Conservation (phyloP, 768 basidiomycete genomes). For the Tricholoma hemisulphureum region DNA sequence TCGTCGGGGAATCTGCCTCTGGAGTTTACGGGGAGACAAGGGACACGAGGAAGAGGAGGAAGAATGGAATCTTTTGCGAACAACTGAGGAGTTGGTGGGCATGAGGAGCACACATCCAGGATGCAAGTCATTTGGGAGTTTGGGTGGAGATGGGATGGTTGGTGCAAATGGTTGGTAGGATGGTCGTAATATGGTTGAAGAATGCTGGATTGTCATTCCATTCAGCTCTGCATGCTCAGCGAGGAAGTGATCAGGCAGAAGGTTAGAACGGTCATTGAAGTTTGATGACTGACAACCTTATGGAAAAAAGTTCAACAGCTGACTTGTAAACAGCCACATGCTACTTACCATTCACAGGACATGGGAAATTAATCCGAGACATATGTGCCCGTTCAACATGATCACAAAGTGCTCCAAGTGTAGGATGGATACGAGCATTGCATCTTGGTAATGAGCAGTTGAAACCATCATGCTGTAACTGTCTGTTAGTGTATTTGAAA, state of each 20-base stretch:
- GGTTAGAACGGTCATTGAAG: constrained; percentile 1
- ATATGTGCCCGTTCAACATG: constrained; percentile 21
- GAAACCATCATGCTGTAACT: constrained; percentile 2
- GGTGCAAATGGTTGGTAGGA: constrained; percentile 21
- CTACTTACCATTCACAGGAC: constrained; percentile 18
- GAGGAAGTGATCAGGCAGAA: constrained; percentile 13
- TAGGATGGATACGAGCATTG: constrained; percentile 8
- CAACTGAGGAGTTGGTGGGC: neutral
- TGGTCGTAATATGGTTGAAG: constrained; percentile 13
- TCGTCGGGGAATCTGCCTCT: constrained; percentile 12
- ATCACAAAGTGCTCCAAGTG: constrained; percentile 10
- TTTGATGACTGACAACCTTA: constrained; percentile 13
- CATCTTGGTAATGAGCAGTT: constrained; percentile 16
- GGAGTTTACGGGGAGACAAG: constrained; percentile 11
- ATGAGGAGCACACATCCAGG: constrained; percentile 15
- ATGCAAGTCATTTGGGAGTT: constrained; percentile 9
- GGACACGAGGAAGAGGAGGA: neutral
- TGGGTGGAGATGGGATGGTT: neutral
- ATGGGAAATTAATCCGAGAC: constrained; percentile 12
- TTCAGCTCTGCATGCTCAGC: constrained; percentile 16
- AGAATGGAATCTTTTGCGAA: neutral
- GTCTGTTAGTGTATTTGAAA: neutral
- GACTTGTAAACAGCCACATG: neutral
- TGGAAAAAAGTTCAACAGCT: neutral
- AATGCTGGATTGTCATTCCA: constrained; percentile 5